Evolutionary conservation across 192 early-diverging fungal species (phyloP).

Genomic region (Coemansia sp.): DNA sequence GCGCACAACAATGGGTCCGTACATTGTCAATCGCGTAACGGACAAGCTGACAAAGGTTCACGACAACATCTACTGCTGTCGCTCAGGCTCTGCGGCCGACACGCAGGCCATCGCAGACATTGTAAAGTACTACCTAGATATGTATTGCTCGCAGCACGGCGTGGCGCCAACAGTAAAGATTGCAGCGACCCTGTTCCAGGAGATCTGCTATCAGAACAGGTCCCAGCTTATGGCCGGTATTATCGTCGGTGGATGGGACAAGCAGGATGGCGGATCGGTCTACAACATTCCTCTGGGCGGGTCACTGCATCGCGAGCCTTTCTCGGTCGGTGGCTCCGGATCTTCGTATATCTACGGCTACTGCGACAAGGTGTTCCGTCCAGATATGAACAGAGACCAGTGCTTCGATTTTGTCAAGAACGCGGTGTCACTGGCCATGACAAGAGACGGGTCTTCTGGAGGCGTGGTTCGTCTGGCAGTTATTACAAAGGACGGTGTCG

Average conservation of each 20-base stretch:
- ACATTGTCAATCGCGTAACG: slow-evolving; percentile 96
- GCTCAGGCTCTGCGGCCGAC: slow-evolving; percentile 96
- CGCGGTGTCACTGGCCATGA: slow-evolving; percentile 89
- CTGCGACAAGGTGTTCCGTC: slow-evolving; percentile 83
- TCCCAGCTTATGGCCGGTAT: slow-evolving; percentile 85
- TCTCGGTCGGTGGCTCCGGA: slow-evolving; percentile 93
- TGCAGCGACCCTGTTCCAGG: slow-evolving; percentile 90
- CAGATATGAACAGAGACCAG: slow-evolving; percentile 84
- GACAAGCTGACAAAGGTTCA: slow-evolving; percentile 97
- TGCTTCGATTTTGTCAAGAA: slow-evolving; percentile 92
- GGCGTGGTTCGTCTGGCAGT: slow-evolving; percentile 93
- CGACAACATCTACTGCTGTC: slow-evolving; percentile 96
- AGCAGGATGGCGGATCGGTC: slow-evolving; percentile 82
- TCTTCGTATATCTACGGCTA: slow-evolving; percentile 98
- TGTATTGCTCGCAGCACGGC: slow-evolving; percentile 87
- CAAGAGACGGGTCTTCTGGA: slow-evolving; percentile 95
- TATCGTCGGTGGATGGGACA: slow-evolving; percentile 98
- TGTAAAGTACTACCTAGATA: slow-evolving; percentile 92
- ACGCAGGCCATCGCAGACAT: slow-evolving; percentile 98
- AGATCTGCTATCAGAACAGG: slow-evolving; percentile 94
- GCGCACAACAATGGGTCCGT: slow-evolving; percentile 92
- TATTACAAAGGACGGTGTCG: slow-evolving; percentile 87
- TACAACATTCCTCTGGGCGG: slow-evolving; percentile 93
- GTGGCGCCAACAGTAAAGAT: slow-evolving; percentile 80
- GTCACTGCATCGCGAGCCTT: slow-evolving; percentile 86